A percentile compares a stretch with the other conserved stretches of the same genome.
Conservation (phyloP, 345 rosid genomes). For the Brassica incana region DNA sequence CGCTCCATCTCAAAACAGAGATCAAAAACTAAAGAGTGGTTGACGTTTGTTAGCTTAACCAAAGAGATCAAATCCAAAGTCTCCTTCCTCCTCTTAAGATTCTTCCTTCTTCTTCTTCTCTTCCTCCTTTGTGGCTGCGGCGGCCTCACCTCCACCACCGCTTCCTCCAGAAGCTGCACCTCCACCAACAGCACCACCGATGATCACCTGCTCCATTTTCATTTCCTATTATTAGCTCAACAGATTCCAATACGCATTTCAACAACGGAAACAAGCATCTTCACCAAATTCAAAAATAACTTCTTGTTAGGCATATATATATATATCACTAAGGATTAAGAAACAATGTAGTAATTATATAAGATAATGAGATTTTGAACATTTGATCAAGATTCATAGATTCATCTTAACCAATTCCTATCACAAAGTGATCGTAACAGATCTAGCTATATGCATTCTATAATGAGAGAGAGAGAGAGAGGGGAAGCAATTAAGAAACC, state of each 20-base stretch:
- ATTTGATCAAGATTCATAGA: background rate
- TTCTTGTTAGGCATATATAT: background rate
- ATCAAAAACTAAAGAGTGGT: too few species aligned
- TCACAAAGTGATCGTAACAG: too few species aligned
- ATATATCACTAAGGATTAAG: background rate
- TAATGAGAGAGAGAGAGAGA: too few species aligned
- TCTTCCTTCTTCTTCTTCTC: constrained; percentile 60
- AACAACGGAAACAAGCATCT: background rate
- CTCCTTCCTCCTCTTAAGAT: constrained; percentile 63
- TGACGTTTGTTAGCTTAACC: constrained; percentile 39
- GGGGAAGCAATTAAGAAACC: constrained; percentile 38
- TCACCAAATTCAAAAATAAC: background rate
- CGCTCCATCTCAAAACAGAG: too few species aligned
- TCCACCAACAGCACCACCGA: constrained; percentile 51
- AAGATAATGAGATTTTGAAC: background rate
- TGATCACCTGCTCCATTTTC: constrained; percentile 43
- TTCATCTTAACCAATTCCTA: background rate
- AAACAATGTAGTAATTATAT: background rate
- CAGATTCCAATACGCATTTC: too few species aligned
- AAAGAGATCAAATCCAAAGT: constrained; percentile 70
- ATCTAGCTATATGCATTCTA: too few species aligned
- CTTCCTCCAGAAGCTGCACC: constrained; percentile 51
- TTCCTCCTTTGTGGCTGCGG: constrained; percentile 51
- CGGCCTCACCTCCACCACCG: constrained; percentile 47
- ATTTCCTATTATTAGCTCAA: background rate